Conservation (phyloP, 2,329 filamentous ascomycete genomes). For the Beauveria medogensis region DNA sequence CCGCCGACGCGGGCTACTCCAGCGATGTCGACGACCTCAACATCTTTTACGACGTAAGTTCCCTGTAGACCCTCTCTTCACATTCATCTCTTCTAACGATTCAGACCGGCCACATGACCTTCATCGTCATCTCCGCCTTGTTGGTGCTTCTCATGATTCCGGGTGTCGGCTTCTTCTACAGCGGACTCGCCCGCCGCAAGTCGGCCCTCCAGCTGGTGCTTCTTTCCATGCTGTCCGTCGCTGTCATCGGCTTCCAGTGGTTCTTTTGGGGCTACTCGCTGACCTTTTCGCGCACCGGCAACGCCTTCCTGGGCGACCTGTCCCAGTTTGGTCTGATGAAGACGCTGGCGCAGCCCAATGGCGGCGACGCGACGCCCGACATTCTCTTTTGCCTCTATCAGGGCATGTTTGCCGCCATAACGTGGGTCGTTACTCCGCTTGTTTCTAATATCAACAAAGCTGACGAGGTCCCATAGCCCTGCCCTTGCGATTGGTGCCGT, state of each 20-base stretch:
- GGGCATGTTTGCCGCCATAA: constrained; percentile 84
- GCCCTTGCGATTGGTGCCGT: constrained; percentile 53
- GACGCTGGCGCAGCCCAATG: constrained; percentile 68
- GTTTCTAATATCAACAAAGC: background rate
- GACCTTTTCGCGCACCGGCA: constrained; percentile 73
- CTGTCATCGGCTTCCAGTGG: constrained; percentile 81
- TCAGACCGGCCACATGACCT: constrained; percentile 73
- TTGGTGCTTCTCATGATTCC: constrained; percentile 90
- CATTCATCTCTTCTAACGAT: background rate
- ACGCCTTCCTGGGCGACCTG: constrained; percentile 70
- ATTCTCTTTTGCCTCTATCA: constrained; percentile 80
- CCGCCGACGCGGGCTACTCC: constrained; percentile 45
- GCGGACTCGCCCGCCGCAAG: constrained; percentile 79
- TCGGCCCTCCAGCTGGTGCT: constrained; percentile 81
- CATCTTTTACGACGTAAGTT: constrained; percentile 66
- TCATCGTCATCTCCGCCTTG: constrained; percentile 68
- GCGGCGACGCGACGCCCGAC: constrained; percentile 64
- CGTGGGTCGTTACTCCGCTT: constrained; percentile 45
- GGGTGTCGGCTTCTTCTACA: constrained; percentile 92
- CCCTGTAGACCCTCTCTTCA: constrained; percentile 12
- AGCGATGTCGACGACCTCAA: constrained; percentile 61
- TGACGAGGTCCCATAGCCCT: constrained; percentile 27
- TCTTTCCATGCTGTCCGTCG: constrained; percentile 73
- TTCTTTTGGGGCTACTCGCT: constrained; percentile 94
- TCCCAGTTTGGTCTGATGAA: constrained; percentile 74